Base-by-base conservation (phyloP, 345 rosid species). In the Euphorbia tirucalli region DNA sequence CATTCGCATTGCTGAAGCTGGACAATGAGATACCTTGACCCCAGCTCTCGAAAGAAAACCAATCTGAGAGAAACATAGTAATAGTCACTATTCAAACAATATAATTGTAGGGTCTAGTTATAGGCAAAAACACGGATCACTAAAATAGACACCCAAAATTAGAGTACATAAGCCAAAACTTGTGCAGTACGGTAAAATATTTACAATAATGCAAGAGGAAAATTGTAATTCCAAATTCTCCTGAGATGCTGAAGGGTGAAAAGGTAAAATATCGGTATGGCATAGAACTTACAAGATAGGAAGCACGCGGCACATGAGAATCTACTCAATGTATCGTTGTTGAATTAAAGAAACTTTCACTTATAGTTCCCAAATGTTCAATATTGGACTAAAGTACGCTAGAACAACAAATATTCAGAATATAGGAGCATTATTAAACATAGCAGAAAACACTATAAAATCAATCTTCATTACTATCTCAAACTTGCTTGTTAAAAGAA, bases 11-110 rank as follows among this genome's bases (percentile, higher is more conserved):
- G 94, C 89, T 68, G 91, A 66, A 71, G 90, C 89, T 2, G 90
- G 91, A 73, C 94, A 89, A 72, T 89, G 89, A 79, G 94, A 89
- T 59, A 89, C 87, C 79, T 89, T 87, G 62, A 87, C 90, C 50
- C 80, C 89, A 68, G 88, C 88, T 66, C 65, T 80, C 72, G 90
- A 82, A 66, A 87, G 90, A 73, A 77, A 82, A 68, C 72, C 87
- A 66, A 89, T 86, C 94, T 89, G 80, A 55, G 54, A 56, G 75
- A 46, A 32, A 64, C 55, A 75, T 16, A 21, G 54, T 44, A 14
- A 75, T 44, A 24, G 39, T 54, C 22, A 68, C 16, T 30, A 39
- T 2, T 44, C 18, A 13, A 55, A 48, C 32, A 30, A 3, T 11
- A 13, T n/a, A 9, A 70, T 62, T 9, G 4, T 7, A 2, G 11